A percentile compares a stretch with the other conserved stretches of the same genome.
Evolutionary conservation across 495 filamentous ascomycete genomes (phyloP).

Genomic region (Baudoinia panamericana): DNA sequence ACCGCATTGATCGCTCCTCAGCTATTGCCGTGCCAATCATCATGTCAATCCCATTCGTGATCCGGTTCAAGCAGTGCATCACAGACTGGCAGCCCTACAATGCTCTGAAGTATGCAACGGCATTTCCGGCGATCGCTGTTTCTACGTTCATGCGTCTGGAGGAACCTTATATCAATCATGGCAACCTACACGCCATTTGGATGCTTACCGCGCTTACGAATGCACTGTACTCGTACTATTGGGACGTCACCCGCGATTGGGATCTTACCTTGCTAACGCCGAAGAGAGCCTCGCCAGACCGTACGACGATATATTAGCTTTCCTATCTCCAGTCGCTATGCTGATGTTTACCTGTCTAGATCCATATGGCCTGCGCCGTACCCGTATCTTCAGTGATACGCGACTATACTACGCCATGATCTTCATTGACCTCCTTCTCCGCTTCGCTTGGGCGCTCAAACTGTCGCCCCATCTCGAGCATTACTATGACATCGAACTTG

Average conservation of each 20-base stretch:
- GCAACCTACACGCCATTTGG: constrained; percentile 25
- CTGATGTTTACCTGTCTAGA: constrained; percentile 23
- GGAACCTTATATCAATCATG: not conserved
- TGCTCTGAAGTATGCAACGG: constrained; percentile 78
- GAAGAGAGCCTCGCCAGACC: constrained; percentile 34
- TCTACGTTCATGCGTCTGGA: constrained; percentile 43
- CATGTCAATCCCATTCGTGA: constrained; percentile 65
- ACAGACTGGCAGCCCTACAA: constrained; percentile 80
- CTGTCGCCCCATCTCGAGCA: constrained; percentile 66
- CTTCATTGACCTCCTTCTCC: constrained; percentile 59
- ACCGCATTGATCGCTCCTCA: constrained; percentile 65
- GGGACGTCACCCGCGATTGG: constrained; percentile 96
- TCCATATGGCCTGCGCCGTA: constrained; percentile 63
- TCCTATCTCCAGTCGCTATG: no score
- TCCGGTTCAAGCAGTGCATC: constrained; percentile 83
- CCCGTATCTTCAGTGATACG: constrained; percentile 53
- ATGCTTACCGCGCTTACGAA: constrained; percentile 59
- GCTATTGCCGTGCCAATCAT: constrained; percentile 63
- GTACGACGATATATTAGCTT: constrained; percentile 35
- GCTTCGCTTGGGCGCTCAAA: constrained; percentile 81
- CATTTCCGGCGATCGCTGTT: constrained; percentile 82
- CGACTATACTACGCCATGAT: constrained; percentile 76
- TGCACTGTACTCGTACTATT: constrained; percentile 88
- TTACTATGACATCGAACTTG: constrained; percentile 70
- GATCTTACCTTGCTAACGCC: constrained; percentile 70